Evolutionary conservation across 2,329 filamentous ascomycete species (phyloP), one percentile per base, ranked within the genome.

Genomic region (Penicillium oxalicum): DNA sequence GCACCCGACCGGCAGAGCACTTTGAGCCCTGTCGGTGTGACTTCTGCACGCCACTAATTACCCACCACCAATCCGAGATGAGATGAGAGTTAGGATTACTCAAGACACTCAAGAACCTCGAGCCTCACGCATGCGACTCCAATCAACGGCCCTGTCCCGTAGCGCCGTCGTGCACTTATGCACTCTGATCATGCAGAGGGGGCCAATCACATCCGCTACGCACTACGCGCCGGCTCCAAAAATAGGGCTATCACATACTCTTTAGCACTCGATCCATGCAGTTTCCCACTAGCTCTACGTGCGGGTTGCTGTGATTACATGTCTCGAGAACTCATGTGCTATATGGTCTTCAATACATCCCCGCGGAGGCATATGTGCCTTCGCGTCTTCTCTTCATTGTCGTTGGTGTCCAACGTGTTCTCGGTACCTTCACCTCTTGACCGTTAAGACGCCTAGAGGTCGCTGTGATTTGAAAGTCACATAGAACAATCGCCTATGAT

Each of bases 191-290:
- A 51, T 51, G 54, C 45, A 34, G 40, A 26, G 25, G 33, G 45
- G 46, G 26, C 26, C 60, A 60, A 58, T 60, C 59, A 58, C 47
- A 51, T 25, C 50, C 50, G 32, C 44, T 50, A 54, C 28, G 28
- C 44, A 43, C 56, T 66, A 66, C 62, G 57, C 65, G 65, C 65
- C 63, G 50, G 50, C 58, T 48, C 55, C 51, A 58, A 51, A 54
- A 51, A 53, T 55, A 60, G 56, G 51, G 44, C 45, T 48, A 41
- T 59, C 58, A 60, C 58, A 18, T 18, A 18, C 18, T 18, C 18
- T 18, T 18, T 18, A 18, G 18, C 18, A 56, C 49, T 49, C 42
- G 26, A 40, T 40, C 24, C 35, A 34, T 41, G 33, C 27, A 24
- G 34, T 33, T 4, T 35, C 44, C 38, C 32, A 13, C 45, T 33